A percentile compares a stretch with the other conserved stretches of the same genome.
Conservation (phyloP, 108 stramenopile species). For the Aurantiochytrium sp. region DNA sequence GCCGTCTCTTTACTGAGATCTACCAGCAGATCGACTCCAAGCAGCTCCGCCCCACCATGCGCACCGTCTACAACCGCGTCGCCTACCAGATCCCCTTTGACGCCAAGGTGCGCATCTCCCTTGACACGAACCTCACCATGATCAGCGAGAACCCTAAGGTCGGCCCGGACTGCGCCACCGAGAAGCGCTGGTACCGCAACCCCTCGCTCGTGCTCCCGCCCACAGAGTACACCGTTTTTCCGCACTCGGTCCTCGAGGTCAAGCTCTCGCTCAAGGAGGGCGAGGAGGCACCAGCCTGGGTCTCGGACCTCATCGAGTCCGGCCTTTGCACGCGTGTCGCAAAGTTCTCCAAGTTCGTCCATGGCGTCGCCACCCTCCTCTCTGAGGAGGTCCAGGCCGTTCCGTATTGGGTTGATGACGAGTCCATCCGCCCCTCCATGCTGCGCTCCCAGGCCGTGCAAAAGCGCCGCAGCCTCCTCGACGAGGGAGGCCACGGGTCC, state of each 20-base stretch:
- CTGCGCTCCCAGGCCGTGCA: constrained; percentile 8
- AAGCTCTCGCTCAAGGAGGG: constrained; percentile 86
- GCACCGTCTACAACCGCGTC: constrained; percentile 92
- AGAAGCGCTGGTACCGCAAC: constrained; percentile 80
- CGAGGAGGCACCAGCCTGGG: constrained; percentile 78
- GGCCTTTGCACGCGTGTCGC: constrained; percentile 84
- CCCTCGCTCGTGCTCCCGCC: constrained; percentile 56
- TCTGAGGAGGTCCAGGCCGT: constrained; percentile 86
- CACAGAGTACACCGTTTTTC: constrained; percentile 87
- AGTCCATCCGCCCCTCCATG: constrained; percentile 79
- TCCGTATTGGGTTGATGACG: constrained; percentile 95
- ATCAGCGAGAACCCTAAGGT: constrained; percentile 84
- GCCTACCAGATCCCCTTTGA: constrained; percentile 95
- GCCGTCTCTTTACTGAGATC: constrained; percentile 71
- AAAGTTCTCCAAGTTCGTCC: constrained; percentile 86
- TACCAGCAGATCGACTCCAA: constrained; percentile 79
- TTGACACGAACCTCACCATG: constrained; percentile 94
- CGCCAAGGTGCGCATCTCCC: constrained; percentile 84
- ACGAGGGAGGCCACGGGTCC: neutral
- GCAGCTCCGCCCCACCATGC: constrained; percentile 87
- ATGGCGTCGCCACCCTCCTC: constrained; percentile 78
- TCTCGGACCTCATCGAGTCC: constrained; percentile 77
- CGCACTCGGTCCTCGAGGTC: constrained; percentile 90
- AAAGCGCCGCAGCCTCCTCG: constrained; percentile 36
- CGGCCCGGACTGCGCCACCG: constrained; percentile 72